Percentiles rank a stretch among this genome's conserved stretches.
Conservation (phyloP, 192 early-diverging fungal genomes). For the Coemansia sp. region DNA sequence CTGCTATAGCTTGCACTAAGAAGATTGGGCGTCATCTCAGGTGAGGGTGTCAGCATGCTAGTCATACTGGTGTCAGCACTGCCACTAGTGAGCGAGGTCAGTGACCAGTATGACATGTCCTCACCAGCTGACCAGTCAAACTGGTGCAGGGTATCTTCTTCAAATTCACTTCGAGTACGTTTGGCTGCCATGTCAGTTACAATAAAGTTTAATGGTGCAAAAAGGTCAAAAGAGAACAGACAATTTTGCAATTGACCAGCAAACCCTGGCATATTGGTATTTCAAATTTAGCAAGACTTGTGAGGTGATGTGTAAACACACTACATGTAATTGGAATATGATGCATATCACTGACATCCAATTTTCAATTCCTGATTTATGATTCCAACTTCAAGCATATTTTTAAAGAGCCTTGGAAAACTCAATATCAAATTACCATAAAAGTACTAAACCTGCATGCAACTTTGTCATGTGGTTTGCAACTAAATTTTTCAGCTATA, state of each 20-base stretch:
- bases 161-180: conserved; percentile 9
- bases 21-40: conserved; percentile 9
- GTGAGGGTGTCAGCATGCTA: conserved; percentile 21
- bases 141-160: conserved; percentile 4
- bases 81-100: conserved; percentile 20
- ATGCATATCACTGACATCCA: not conserved
- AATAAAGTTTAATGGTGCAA: not conserved
- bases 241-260: not conserved
- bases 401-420: not conserved
- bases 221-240: not conserved
- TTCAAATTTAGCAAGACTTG: not conserved
- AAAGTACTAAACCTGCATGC: no score
- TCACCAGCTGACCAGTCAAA: conserved; percentile 27
- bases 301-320: not conserved
- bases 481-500: no score
- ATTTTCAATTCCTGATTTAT: not conserved
- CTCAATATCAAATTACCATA: not conserved
- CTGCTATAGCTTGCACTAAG: conserved; percentile 8
- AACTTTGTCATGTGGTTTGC: no score
- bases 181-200: not conserved
- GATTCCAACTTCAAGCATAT: not conserved
- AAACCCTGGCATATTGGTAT: not conserved
- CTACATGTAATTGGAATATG: not conserved
- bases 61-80: conserved; percentile 8
- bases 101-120: conserved; percentile 23